Evolutionary conservation across 169 alveolate genomes (phyloP).

Genomic region (Plasmodium cynomolgi): DNA sequence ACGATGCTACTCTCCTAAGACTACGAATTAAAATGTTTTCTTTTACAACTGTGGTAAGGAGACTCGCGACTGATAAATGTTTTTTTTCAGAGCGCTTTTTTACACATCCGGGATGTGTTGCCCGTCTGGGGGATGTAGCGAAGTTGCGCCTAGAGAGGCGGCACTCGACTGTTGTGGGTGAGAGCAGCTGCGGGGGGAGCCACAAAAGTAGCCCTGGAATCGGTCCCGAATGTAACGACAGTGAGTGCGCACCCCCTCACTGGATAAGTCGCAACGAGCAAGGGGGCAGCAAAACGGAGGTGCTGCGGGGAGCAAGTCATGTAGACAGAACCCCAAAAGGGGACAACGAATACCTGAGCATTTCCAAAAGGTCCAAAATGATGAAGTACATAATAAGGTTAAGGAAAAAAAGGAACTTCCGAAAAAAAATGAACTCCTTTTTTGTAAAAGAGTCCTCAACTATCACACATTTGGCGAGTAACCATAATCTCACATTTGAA

Average conservation of each 20-base stretch:
- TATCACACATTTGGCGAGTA: conserved; percentile 31
- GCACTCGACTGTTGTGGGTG: not conserved
- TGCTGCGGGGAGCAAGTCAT: not conserved
- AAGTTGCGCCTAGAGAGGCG: not conserved
- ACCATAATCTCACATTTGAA: conserved; percentile 35
- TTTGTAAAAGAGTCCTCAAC: conserved; percentile 65
- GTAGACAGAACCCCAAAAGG: not conserved
- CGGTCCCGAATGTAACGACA: not conserved
- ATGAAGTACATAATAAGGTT: conserved; percentile 70
- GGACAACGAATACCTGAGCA: conserved; percentile 43
- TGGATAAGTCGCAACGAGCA: conserved; percentile 15
- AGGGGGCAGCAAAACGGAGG: not conserved
- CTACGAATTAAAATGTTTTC: conserved; percentile 8
- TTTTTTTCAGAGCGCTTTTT: conserved; percentile 2
- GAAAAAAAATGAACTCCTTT: conserved; percentile 71
- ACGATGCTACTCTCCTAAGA: not conserved
- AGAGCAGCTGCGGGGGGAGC: not conserved
- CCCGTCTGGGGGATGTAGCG: not conserved
- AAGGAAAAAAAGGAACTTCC: conserved; percentile 70
- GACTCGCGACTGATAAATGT: conserved; percentile 4
- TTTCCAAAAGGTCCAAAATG: conserved; percentile 63
- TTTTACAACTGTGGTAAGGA: conserved; percentile 16
- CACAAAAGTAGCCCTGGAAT: not conserved
- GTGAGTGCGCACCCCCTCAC: conserved; percentile 26
- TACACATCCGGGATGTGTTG: not conserved